Conservation (phyloP, 768 basidiomycete species). For the Mycena rosella region DNA sequence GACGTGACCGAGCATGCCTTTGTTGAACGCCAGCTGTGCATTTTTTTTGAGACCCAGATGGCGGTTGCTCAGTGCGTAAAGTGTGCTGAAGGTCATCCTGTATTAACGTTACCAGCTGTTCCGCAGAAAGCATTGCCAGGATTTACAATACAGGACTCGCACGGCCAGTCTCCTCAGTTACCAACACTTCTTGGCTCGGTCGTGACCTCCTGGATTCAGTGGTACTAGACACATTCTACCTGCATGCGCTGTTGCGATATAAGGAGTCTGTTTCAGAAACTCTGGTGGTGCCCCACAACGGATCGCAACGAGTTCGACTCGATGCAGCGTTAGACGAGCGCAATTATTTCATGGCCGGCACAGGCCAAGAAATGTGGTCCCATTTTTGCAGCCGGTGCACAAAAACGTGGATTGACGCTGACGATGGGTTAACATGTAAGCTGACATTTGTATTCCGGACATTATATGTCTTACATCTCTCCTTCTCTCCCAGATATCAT, state of each 20-base stretch:
- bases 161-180: not conserved
- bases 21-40: not conserved
- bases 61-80: not conserved
- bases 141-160: not conserved
- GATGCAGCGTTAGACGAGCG: not conserved
- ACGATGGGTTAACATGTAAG: not conserved
- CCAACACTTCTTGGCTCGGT: not conserved
- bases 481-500: not conserved
- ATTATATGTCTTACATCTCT: not conserved
- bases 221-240: not conserved
- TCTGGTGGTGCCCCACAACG: not conserved
- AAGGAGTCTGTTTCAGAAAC: not conserved
- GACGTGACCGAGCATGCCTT: not conserved
- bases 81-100: not conserved
- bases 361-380: not conserved
- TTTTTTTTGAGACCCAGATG: not conserved
- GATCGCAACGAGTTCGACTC: not conserved
- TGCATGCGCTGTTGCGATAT: not conserved
- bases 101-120: not conserved
- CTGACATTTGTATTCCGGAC: not conserved
- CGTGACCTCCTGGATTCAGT: not conserved
- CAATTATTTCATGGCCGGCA: not conserved
- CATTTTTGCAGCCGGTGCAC: not conserved
- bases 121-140: not conserved
- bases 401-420: not conserved